Conservation (phyloP, 768 basidiomycete genomes). For the Holtermanniella nyarrowii region DNA sequence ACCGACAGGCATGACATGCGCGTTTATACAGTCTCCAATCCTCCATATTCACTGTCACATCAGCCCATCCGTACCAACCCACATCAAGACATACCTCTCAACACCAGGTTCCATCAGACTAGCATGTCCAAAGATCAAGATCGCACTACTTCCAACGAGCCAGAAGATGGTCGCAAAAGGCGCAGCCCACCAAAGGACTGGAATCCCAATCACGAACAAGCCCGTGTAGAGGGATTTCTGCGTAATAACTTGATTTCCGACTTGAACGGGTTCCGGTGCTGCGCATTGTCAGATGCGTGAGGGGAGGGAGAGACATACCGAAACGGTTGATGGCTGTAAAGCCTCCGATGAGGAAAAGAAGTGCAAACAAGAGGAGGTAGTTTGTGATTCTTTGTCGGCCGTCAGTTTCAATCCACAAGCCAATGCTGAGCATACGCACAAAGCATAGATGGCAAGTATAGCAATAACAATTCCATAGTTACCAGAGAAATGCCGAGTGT, state of each 20-base stretch:
- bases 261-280: constrained; percentile 76
- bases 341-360: constrained; percentile 79
- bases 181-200: constrained; percentile 55
- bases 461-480: constrained; percentile 87
- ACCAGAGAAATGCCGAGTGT: constrained; percentile 56
- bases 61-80: neutral
- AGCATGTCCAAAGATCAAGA: constrained; percentile 78
- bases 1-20: too few relatives aligned
- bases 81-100: constrained; percentile 43
- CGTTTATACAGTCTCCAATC: constrained; percentile 9
- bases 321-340: constrained; percentile 84
- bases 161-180: constrained; percentile 63
- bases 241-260: constrained; percentile 70
- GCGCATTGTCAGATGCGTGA: neutral
- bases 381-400: constrained; percentile 58
- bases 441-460: constrained; percentile 71
- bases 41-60: constrained; percentile 8
- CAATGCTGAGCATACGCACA: constrained; percentile 44
- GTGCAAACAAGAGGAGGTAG: constrained; percentile 63
- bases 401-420: neutral
- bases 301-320: constrained; percentile 48
- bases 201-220: constrained; percentile 73
- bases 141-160: constrained; percentile 48
- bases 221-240: constrained; percentile 78
- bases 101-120: constrained; percentile 82